phyloP scores from a whole-genome alignment of 495 filamentous ascomycete species.

The Trichoderma asperelloides region DNA sequence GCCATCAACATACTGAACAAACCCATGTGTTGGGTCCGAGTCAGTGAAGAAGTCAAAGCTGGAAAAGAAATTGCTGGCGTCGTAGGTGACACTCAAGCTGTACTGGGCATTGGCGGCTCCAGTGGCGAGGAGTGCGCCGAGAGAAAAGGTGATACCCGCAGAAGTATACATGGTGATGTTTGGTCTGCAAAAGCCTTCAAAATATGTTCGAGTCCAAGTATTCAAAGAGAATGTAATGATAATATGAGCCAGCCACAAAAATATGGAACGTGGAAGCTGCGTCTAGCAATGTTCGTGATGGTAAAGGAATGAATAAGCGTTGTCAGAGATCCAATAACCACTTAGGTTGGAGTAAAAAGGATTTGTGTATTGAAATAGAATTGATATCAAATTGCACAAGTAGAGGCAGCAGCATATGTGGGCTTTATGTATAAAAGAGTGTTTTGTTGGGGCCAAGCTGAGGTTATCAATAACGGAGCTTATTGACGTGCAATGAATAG shows the following conservation, averaged over 20 bases:
- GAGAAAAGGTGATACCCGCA: slow-evolving; percentile 4
- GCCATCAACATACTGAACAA: slow-evolving; percentile 55
- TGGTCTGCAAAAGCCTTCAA: background rate
- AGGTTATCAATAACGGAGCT: too few species aligned
- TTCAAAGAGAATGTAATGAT: background rate
- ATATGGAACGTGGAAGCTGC: slow-evolving; percentile 6
- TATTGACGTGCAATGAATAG: background rate
- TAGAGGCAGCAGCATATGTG: background rate
- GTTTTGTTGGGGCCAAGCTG: too few species aligned
- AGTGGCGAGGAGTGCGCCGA: slow-evolving; percentile 18
- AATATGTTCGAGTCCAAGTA: background rate
- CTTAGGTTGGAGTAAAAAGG: background rate
- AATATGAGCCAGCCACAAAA: background rate
- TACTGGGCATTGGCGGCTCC: slow-evolving; percentile 27
- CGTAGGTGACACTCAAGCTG: slow-evolving; percentile 36
- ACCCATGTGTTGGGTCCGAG: slow-evolving; percentile 60
- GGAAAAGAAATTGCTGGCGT: slow-evolving; percentile 46
- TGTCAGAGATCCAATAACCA: background rate
- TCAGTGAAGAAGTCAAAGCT: slow-evolving; percentile 45
- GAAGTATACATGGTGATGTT: background rate
- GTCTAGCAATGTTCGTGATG: background rate
- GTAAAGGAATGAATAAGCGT: background rate
- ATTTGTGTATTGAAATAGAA: background rate
- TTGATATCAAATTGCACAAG: background rate
- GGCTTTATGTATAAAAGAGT: too few species aligned